Evolutionary conservation across 2,329 filamentous ascomycete species (phyloP).

Genomic region (Delphinella strobiligena): DNA sequence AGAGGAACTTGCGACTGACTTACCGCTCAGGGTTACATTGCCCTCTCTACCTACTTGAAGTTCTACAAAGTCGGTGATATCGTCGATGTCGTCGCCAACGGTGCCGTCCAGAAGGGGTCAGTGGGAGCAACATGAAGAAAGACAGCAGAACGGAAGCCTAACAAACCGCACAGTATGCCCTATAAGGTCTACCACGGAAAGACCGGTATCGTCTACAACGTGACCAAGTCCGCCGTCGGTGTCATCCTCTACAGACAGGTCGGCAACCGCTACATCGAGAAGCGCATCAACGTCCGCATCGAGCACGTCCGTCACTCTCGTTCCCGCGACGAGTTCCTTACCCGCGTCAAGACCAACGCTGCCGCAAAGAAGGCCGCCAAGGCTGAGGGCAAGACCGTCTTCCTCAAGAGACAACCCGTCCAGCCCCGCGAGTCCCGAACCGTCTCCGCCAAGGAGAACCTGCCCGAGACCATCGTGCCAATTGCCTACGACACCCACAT

Average conservation of each 20-base stretch:
- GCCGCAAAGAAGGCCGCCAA: constrained; percentile 87
- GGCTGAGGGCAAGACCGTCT: constrained; percentile 71
- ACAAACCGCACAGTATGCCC: constrained; percentile 61
- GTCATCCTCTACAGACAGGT: constrained; percentile 99
- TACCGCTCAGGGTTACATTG: constrained; percentile 66
- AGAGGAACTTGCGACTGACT: constrained; percentile 4
- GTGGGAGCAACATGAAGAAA: constrained; percentile 21
- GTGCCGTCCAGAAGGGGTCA: constrained; percentile 96
- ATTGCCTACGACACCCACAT: constrained; percentile 98
- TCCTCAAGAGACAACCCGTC: constrained; percentile 83
- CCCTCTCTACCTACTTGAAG: constrained; percentile 85
- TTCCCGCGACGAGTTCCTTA: constrained; percentile 92
- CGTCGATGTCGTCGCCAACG: constrained; percentile 97
- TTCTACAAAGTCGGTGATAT: constrained; percentile 98
- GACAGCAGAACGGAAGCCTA: neutral
- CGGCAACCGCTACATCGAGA: constrained; percentile 99
- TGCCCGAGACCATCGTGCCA: constrained; percentile 82
- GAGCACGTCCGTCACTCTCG: constrained; percentile 94
- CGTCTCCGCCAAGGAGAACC: constrained; percentile 68
- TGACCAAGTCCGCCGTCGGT: constrained; percentile 93
- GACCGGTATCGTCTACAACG: constrained; percentile 65
- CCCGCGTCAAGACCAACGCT: constrained; percentile 93
- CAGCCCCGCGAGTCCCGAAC: constrained; percentile 70
- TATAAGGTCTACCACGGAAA: constrained; percentile 99
- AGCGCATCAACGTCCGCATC: constrained; percentile 97